Evolutionary conservation across 257 asterid genomes (phyloP).

Genomic region (Buddleja alternifolia): DNA sequence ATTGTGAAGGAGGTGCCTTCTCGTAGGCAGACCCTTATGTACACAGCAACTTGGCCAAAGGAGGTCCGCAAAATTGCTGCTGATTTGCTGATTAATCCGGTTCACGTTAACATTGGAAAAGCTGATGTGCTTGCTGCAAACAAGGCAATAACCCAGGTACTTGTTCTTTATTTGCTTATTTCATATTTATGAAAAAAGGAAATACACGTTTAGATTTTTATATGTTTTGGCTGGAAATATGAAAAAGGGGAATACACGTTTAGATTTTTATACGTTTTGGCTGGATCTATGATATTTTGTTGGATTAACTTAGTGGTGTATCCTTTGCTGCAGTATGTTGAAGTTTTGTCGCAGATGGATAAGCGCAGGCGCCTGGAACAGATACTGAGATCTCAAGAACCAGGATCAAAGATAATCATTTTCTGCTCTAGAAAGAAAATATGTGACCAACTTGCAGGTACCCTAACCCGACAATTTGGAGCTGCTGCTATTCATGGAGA

Average conservation of each 20-base stretch:
- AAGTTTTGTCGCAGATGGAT: conserved; percentile 70
- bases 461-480: conserved; percentile 72
- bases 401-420: conserved; percentile 89
- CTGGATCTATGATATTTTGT: not conserved
- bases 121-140: conserved; percentile 93
- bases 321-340: conserved; percentile 60
- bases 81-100: conserved; percentile 80
- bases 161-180: not conserved
- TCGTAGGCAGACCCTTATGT: conserved; percentile 93
- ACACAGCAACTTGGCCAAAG: conserved; percentile 99
- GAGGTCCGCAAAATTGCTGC: conserved; percentile 97
- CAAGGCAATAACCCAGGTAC: conserved; percentile 97
- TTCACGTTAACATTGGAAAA: conserved; percentile 95
- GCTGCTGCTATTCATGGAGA: conserved; percentile 99
- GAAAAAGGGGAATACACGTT: too few species aligned
- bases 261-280: not conserved
- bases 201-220: not conserved
- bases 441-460: conserved; percentile 87
- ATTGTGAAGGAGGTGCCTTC: conserved; percentile 91
- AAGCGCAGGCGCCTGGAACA: conserved; percentile 89
- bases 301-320: conserved; percentile 10
- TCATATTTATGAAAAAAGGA: not conserved
- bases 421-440: conserved; percentile 96
- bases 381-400: conserved; percentile 91
- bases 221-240: not conserved